phyloP scores from a whole-genome alignment of 306 rosid genomes.

The Vigna hirtella region DNA sequence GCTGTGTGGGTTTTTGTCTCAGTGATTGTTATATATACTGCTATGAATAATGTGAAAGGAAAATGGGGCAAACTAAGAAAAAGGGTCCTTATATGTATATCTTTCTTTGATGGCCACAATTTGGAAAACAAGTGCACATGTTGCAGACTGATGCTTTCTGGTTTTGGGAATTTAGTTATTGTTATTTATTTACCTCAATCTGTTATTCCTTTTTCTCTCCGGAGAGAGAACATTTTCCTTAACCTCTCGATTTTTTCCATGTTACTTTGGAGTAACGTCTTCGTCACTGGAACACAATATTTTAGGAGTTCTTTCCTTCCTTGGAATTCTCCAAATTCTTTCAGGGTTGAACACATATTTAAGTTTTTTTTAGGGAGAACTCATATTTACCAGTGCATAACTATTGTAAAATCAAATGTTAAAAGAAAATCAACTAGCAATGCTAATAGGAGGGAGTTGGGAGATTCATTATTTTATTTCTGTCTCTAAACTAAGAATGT shows the following conservation, averaged over 20 bases:
- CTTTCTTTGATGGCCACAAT: no score
- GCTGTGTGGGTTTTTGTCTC: background rate
- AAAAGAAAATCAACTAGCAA: background rate
- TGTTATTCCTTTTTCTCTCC: no score
- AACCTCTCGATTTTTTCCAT: background rate
- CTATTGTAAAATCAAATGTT: background rate
- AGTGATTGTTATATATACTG: background rate
- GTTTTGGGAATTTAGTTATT: conserved; percentile 8
- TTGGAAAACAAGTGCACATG: no score
- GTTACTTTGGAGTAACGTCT: background rate
- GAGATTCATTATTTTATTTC: no score
- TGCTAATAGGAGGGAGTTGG: no score
- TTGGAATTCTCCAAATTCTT: background rate
- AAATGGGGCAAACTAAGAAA: background rate
- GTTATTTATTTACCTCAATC: background rate
- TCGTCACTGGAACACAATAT: background rate
- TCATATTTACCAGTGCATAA: background rate
- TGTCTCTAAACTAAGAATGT: no score
- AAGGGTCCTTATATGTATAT: background rate
- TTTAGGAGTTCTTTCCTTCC: background rate
- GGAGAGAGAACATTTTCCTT: background rate
- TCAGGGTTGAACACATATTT: background rate
- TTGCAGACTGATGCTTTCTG: background rate
- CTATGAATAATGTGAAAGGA: background rate
- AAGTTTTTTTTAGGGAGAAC: background rate